Conservation (phyloP, 2,329 filamentous ascomycete genomes). For the Torrubiella hemipterigena region DNA sequence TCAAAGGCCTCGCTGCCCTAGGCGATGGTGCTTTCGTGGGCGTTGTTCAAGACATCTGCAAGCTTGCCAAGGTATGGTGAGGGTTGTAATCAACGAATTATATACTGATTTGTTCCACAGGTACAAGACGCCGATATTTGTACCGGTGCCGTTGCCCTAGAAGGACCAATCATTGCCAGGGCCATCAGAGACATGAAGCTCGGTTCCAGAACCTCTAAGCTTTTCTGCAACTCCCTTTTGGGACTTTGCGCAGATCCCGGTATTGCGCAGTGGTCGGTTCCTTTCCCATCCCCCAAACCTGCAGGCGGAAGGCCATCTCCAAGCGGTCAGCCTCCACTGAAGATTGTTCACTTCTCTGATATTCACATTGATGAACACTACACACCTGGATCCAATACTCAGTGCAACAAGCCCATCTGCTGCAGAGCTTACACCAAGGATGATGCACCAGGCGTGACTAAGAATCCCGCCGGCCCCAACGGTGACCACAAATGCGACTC, state of each 20-base stretch:
- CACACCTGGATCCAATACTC: conserved; percentile 35
- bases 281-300: conserved; percentile 30
- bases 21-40: conserved; percentile 28
- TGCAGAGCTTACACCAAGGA: conserved; percentile 36
- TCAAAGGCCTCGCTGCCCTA: conserved; percentile 29
- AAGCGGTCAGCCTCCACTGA: conserved; percentile 33
- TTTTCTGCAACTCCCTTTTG: conserved; percentile 40
- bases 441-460: conserved; percentile 34
- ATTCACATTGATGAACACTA: conserved; percentile 47
- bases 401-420: conserved; percentile 48
- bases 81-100: not conserved
- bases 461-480: conserved; percentile 35
- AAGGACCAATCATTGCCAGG: conserved; percentile 41
- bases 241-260: conserved; percentile 39
- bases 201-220: conserved; percentile 34
- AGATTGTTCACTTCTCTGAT: conserved; percentile 48
- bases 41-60: conserved; percentile 18
- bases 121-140: conserved; percentile 44
- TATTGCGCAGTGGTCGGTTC: conserved; percentile 27
- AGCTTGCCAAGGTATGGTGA: conserved; percentile 18
- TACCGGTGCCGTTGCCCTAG: conserved; percentile 33
- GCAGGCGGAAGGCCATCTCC: conserved; percentile 21
- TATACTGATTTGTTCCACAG: conserved; percentile 13
- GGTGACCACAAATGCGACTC: conserved; percentile 42
- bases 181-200: conserved; percentile 33